A percentile compares a stretch with the other conserved stretches of the same genome.
phyloP scores from a whole-genome alignment of 2,329 filamentous ascomycete genomes.

The Moelleriella libera region DNA sequence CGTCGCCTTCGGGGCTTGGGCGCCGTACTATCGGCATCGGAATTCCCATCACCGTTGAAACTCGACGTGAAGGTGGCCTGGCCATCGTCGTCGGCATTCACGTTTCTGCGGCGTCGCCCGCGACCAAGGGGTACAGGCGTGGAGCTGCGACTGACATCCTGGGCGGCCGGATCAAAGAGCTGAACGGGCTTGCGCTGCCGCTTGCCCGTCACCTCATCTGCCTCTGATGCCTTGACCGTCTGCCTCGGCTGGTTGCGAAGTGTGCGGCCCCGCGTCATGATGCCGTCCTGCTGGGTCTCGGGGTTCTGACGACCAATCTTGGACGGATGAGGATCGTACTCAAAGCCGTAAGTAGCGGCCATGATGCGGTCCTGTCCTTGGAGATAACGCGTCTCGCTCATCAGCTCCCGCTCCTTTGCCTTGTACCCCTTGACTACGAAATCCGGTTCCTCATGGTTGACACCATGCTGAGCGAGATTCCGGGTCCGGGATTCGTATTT shows the following conservation, averaged over 20 bases:
- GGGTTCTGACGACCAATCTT: constrained; percentile 47
- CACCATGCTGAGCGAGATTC: constrained; percentile 21
- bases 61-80: constrained; percentile 14
- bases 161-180: constrained; percentile 34
- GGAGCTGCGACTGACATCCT: constrained; percentile 35
- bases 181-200: constrained; percentile 37
- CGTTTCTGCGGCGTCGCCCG: constrained; percentile 16
- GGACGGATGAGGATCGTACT: constrained; percentile 42
- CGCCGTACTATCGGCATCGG: constrained; percentile 14
- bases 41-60: constrained; percentile 18
- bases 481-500: constrained; percentile 30
- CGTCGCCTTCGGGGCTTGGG: constrained; percentile 17
- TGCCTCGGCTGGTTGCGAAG: constrained; percentile 42
- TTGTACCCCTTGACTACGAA: constrained; percentile 41
- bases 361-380: constrained; percentile 42
- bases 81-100: constrained; percentile 13
- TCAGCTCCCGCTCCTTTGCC: constrained; percentile 27
- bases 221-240: constrained; percentile 44
- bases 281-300: constrained; percentile 33
- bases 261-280: constrained; percentile 35
- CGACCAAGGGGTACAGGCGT: constrained; percentile 27
- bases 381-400: constrained; percentile 29
- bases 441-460: constrained; percentile 33
- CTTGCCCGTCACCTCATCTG: constrained; percentile 35
- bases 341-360: constrained; percentile 45